phyloP scores from a whole-genome alignment of 768 basidiomycete genomes.

The Trichaptum fuscoviolaceum region DNA sequence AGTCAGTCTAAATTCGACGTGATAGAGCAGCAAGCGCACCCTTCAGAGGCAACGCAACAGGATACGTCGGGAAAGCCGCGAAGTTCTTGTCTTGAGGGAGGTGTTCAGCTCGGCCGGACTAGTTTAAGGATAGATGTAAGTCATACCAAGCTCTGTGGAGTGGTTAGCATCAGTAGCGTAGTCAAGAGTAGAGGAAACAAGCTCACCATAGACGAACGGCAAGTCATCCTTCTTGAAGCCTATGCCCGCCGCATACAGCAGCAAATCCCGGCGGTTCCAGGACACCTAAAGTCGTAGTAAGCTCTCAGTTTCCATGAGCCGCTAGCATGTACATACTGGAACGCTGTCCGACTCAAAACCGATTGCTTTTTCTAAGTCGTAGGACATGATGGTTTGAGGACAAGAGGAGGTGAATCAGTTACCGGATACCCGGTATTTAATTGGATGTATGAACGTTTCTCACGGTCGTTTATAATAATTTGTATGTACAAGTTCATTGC shows the following conservation, averaged over 20 bases:
- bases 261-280: constrained; percentile 81
- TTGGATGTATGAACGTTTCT: not conserved
- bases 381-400: constrained; percentile 33
- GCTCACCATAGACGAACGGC: constrained; percentile 61
- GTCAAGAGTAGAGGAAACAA: not conserved
- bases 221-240: constrained; percentile 76
- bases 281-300: constrained; percentile 43
- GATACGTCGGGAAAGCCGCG: constrained; percentile 79
- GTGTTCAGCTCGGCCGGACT: not conserved
- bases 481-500: too few species aligned
- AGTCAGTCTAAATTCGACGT: not conserved
- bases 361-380: constrained; percentile 62
- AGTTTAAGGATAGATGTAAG: not conserved
- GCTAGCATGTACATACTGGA: not conserved
- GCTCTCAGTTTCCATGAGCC: not conserved
- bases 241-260: constrained; percentile 75
- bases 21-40: constrained; percentile 27
- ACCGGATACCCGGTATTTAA: not conserved
- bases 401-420: not conserved
- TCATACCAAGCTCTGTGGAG: constrained; percentile 24
- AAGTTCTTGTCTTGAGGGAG: constrained; percentile 52
- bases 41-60: constrained; percentile 73
- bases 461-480: not conserved
- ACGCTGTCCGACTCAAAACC: constrained; percentile 45
- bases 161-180: not conserved